Evolutionary conservation across 179 eudicot species (phyloP).

Genomic region (Sideroxylon spinosum): DNA sequence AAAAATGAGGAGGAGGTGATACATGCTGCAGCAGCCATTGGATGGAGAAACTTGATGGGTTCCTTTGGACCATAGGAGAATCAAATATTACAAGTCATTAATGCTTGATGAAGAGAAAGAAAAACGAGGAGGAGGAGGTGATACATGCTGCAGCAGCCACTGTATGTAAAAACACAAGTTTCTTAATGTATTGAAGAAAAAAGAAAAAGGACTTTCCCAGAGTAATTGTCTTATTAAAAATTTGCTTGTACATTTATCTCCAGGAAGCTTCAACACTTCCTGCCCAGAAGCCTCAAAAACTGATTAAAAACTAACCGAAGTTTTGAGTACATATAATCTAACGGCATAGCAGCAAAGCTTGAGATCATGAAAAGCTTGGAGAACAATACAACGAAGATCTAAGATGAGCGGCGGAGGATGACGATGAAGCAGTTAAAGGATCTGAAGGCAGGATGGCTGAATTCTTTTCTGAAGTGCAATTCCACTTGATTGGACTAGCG

Average conservation of each 20-base stretch:
- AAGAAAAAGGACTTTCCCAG: not conserved
- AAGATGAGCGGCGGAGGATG: slow-evolving; percentile 20
- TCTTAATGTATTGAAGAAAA: slow-evolving; percentile 10
- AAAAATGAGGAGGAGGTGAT: too few relatives aligned
- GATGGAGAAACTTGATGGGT: not conserved
- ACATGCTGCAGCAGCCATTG: not conserved
- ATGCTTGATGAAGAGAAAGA: not conserved
- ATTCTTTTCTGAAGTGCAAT: slow-evolving; percentile 14
- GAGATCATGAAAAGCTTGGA: slow-evolving; percentile 16
- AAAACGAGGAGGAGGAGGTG: not conserved
- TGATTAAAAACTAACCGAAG: slow-evolving; percentile 13
- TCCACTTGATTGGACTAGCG: slow-evolving; percentile 19
- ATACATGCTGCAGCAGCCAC: not conserved
- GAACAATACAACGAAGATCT: slow-evolving; percentile 17
- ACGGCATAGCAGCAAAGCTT: not conserved
- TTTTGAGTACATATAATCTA: slow-evolving; percentile 9
- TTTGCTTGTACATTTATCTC: slow-evolving; percentile 19
- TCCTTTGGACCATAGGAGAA: not conserved
- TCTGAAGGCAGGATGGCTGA: slow-evolving; percentile 3
- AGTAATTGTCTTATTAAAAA: slow-evolving; percentile 3
- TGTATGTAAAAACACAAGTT: not conserved
- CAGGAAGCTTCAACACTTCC: slow-evolving; percentile 5
- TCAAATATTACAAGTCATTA: not conserved
- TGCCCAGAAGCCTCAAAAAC: slow-evolving; percentile 17
- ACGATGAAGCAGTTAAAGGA: slow-evolving; percentile 17